Evolutionary conservation across 208 protist genomes (phyloP), one percentile per base, ranked within the genome.

Genomic region (Crithidia bombi): DNA sequence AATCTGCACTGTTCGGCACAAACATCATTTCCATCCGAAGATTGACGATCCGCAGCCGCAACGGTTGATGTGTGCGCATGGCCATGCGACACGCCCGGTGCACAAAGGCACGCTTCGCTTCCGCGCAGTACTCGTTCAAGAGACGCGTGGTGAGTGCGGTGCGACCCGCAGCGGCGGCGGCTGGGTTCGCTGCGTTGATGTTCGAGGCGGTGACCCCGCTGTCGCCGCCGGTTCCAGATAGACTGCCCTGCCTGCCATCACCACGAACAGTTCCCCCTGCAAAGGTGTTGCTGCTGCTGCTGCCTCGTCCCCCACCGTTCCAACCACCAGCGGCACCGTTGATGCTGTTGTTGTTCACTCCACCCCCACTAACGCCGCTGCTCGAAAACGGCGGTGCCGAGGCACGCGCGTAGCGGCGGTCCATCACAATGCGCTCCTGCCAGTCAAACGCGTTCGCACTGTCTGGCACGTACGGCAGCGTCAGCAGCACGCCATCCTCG

Each of bases 381-480:
- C 14, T 30, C 6, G 17, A 6, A 28, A 44, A 63, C 4, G 46
- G 47, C 14, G 65, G 14, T 11, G 50, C 35, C 5, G 71, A 39
- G 38, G 63, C 57, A 64, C 87, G 50, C 46, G 81, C 65, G 70
- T 84, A 96, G 54, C 89, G 87, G 11, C 89, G 79, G 43, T 86
- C 73, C 47, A 96, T 44, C 23, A 87, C 76, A 49, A 96, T 80
- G 28, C 82, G 72, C 56, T 94, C 79, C 69, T 93, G 89, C 50
- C 73, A 85, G 36, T 83, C 74, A 55, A 83, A 92, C 11, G 71
- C 58, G 73, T 88, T 92, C 12, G 80, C 77, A 28, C 62, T 77
- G 52, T 91, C 85, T 12, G 91, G 83, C 25, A 93, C 69, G 66
- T 96, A 96, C 10, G 91, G 91, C 35, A 93, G 77, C 9, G 89